Base-by-base conservation (phyloP, 2,329 filamentous ascomycete species). In the Alternaria consortialis region DNA sequence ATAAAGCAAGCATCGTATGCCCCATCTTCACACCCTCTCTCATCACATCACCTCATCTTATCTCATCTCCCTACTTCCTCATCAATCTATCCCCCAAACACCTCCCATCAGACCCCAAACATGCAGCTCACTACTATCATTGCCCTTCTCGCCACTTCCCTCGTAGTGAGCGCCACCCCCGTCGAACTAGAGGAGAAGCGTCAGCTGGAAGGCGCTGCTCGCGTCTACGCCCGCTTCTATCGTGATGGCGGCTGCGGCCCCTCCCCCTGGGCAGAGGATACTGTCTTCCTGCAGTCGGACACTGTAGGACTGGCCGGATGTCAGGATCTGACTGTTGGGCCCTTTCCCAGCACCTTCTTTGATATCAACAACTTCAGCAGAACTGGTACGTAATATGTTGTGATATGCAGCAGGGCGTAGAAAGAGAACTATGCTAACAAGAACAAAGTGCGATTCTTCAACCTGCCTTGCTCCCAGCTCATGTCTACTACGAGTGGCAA, bases 201-300 rank as follows among this genome's bases (percentile, higher is more conserved):
- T 15, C 56, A 54, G 43, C 39, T 32, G 17, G 62, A 56, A 36
- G 58, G 44, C 12, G 53, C 51, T 4, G 55, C 59, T 15, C 59
- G 62, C 27, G 55, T 62, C 36, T 61, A 57, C 34, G 62, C 59
- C 42, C 60, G 59, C 17, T 64, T 64, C 44, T 64, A 32, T 43
- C 48, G 50, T 48, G 57, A 62, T 23, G 48, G 43, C 20, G 47
- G 56, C n/a, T 58, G 34, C n/a, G 53, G 55, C 11, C 43, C 51
- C n/a, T 36, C 53, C 4, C 54, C 47, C 7, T 62, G 48, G 56
- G 36, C 9, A 2, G 62, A 64, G 40, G 62, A 64, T n/a, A 59
- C 56, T 9, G 55, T 59, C 20, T 64, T 64, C 52, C n/a, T 51
- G 7, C 59, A 64, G 32, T 40, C 56, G 9, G 32, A 39, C 3